These are phyloP conservation scores for Crassisporium funariophilum DNA, from an alignment of 768 basidiomycete genomes.

Conservation along the genomic window DNA sequence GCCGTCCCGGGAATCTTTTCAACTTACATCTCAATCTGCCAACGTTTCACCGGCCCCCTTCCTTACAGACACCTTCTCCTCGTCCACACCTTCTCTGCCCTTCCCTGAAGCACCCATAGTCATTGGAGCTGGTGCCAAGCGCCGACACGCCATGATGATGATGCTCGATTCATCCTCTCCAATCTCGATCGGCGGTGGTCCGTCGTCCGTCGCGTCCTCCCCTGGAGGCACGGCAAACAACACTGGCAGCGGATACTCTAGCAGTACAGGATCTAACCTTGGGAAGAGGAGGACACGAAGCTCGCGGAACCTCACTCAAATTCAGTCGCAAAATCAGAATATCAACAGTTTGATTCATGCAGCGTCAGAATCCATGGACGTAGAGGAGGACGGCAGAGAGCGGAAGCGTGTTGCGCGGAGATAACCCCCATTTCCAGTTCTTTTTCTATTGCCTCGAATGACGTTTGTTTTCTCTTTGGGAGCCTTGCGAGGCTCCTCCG, in stretches of 20 bases:
- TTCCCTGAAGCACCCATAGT: slow-evolving; percentile 42
- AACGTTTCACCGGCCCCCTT: slow-evolving; percentile 25
- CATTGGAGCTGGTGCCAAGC: slow-evolving; percentile 63
- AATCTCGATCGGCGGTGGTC: slow-evolving; percentile 36
- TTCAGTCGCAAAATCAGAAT: slow-evolving; percentile 41
- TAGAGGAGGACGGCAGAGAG: slow-evolving; percentile 77
- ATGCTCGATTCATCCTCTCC: slow-evolving; percentile 60
- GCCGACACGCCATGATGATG: slow-evolving; percentile 80
- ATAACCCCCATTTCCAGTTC: slow-evolving; percentile 28
- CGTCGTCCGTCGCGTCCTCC: slow-evolving; percentile 36
- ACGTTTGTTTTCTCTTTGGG: background rate
- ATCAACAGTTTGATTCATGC: slow-evolving; percentile 37
- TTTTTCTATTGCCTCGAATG: background rate
- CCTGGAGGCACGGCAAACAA: slow-evolving; percentile 15
- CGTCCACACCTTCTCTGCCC: slow-evolving; percentile 24
- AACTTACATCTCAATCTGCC: slow-evolving; percentile 17
- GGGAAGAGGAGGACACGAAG: slow-evolving; percentile 61
- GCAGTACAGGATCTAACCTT: slow-evolving; percentile 18
- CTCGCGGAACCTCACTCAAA: slow-evolving; percentile 34
- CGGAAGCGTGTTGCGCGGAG: slow-evolving; percentile 73
- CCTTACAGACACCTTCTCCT: slow-evolving; percentile 17
- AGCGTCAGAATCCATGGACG: slow-evolving; percentile 61
- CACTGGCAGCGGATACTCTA: slow-evolving; percentile 25
- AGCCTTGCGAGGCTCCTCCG: too few species aligned
- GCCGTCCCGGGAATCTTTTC: slow-evolving; percentile 19